A percentile compares a stretch with the other conserved stretches of the same genome.
phyloP scores from a whole-genome alignment of 805 yeast genomes.

The Wickerhamomyces rabaulensis region DNA sequence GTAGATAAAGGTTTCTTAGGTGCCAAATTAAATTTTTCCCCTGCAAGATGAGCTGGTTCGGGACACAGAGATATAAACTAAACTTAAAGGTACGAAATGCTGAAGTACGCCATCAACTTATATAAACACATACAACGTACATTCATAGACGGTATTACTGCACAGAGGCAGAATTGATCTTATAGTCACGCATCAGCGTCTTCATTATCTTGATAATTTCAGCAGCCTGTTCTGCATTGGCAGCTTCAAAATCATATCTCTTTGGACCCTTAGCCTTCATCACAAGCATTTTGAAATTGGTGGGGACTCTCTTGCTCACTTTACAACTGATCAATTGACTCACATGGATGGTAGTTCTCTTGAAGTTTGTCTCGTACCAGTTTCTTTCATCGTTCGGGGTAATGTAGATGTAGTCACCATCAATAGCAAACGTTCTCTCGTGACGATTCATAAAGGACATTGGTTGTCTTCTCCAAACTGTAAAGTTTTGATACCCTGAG shows the following conservation, averaged over 20 bases:
- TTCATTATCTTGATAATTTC: conserved; percentile 74
- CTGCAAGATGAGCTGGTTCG: not conserved
- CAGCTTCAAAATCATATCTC: conserved; percentile 84
- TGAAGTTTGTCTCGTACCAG: conserved; percentile 63
- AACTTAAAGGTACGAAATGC: no score
- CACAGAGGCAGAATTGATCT: conserved; percentile 27
- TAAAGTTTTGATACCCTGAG: conserved; percentile 68
- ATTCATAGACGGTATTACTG: not conserved
- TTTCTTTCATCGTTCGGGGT: conserved; percentile 78
- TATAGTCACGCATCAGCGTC: conserved; percentile 51
- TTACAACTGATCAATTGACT: conserved; percentile 71
- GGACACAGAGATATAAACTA: not conserved
- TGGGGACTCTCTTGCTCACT: conserved; percentile 69
- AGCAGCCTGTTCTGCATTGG: conserved; percentile 49
- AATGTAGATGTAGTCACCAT: conserved; percentile 90
- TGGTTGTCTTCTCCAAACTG: conserved; percentile 85
- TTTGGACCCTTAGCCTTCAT: conserved; percentile 65
- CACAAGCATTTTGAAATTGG: conserved; percentile 77
- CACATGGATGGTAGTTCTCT: conserved; percentile 83
- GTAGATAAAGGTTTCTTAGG: not conserved
- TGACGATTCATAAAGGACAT: conserved; percentile 75
- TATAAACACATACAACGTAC: not conserved
- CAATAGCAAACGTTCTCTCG: conserved; percentile 80
- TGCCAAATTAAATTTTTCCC: not conserved
- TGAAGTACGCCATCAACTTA: not conserved